These are phyloP conservation scores for Starmerella sirachaensis DNA, from an alignment of 805 yeast genomes.

Conservation along the genomic window DNA sequence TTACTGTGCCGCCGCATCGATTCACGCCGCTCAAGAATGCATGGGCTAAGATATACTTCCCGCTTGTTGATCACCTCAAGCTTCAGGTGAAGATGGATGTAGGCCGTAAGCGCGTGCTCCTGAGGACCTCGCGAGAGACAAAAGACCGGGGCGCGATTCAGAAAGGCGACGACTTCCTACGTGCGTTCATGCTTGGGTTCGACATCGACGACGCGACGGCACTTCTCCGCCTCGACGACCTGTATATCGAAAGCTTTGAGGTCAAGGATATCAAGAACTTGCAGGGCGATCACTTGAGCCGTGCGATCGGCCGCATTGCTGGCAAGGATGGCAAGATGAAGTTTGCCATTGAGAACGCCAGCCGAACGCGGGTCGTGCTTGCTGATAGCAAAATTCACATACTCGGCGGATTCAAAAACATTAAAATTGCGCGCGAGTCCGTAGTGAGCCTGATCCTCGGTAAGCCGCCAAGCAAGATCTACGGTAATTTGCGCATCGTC, in stretches of 20 bases:
- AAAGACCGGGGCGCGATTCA: conserved; percentile 90
- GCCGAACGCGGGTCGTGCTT: conserved; percentile 91
- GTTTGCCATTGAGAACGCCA: conserved; percentile 96
- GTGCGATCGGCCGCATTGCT: conserved; percentile 99
- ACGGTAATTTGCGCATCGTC: conserved; percentile 91
- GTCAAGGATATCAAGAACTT: conserved; percentile 93
- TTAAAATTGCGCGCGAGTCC: conserved; percentile 96
- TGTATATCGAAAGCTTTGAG: conserved; percentile 94
- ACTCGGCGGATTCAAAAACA: conserved; percentile 92
- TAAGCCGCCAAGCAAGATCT: conserved; percentile 96
- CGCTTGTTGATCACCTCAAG: conserved; percentile 87
- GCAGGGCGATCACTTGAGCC: conserved; percentile 88
- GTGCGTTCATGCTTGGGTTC: conserved; percentile 91
- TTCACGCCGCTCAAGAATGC: conserved; percentile 81
- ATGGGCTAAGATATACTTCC: conserved; percentile 93
- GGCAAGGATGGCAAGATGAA: conserved; percentile 99
- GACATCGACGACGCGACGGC: conserved; percentile 97
- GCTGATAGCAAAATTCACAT: conserved; percentile 97
- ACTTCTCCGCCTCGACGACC: conserved; percentile 80
- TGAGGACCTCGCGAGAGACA: conserved; percentile 71
- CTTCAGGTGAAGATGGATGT: conserved; percentile 93
- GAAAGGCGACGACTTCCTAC: conserved; percentile 93
- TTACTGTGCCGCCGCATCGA: conserved; percentile 93
- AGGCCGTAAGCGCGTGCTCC: conserved; percentile 65
- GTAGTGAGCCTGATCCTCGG: conserved; percentile 92